phyloP scores from a whole-genome alignment of 2,329 filamentous ascomycete genomes.

The Aspergillus sp. region DNA sequence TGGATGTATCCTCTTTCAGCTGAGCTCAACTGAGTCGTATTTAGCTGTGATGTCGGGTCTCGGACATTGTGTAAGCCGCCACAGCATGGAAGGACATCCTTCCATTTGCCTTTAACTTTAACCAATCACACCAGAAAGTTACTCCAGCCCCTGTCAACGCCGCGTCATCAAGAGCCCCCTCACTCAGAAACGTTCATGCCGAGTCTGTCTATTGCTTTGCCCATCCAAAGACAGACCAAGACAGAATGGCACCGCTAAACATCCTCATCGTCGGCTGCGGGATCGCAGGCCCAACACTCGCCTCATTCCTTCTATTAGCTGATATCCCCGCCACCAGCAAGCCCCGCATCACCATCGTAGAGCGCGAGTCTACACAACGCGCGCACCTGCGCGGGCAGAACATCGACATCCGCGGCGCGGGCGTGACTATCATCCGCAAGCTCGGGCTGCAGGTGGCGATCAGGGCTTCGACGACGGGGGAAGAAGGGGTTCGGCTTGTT shows the following conservation, averaged over 20 bases:
- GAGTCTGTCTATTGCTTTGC: too few relatives aligned
- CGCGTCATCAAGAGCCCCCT: too few relatives aligned
- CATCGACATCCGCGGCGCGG: neutral
- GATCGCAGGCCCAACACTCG: neutral
- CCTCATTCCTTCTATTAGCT: neutral
- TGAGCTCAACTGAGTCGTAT: too few relatives aligned
- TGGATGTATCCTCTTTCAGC: too few relatives aligned
- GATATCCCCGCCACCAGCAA: neutral
- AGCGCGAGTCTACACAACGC: neutral
- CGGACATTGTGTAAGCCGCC: too few relatives aligned
- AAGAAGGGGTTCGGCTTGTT: neutral
- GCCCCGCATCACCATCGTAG: neutral
- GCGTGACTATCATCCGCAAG: conserved; percentile 1
- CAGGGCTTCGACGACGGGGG: neutral
- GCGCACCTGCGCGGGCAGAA: neutral
- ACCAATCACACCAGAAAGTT: too few relatives aligned
- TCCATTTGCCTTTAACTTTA: too few relatives aligned
- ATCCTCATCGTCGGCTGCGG: neutral
- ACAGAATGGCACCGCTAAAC: neutral
- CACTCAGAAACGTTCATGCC: too few relatives aligned
- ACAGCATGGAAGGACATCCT: too few relatives aligned
- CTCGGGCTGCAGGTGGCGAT: neutral
- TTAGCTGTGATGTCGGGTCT: too few relatives aligned
- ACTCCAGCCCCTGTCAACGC: too few relatives aligned
- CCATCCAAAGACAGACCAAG: too few relatives aligned